These are phyloP conservation scores for Tuber brumale DNA, from an alignment of 495 filamentous ascomycete genomes.

Conservation along the genomic window DNA sequence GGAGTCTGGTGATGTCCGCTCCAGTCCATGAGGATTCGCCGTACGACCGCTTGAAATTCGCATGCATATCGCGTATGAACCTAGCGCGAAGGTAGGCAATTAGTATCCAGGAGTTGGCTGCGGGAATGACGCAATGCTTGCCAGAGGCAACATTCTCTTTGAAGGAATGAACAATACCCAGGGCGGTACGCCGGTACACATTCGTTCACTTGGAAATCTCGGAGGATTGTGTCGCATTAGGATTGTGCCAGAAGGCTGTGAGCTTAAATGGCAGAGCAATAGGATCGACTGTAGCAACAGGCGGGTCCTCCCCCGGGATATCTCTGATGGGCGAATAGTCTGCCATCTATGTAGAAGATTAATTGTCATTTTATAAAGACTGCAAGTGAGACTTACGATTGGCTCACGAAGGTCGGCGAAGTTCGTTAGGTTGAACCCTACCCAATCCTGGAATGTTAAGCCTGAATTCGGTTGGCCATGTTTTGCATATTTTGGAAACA, in stretches of 20 bases:
- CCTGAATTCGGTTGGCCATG: too few species aligned
- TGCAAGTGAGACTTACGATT: constrained; percentile 2
- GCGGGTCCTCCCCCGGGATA: constrained; percentile 10
- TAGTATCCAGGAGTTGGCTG: constrained; percentile 3
- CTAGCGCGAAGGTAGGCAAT: too few species aligned
- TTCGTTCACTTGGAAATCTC: constrained; percentile 17
- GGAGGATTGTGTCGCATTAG: constrained; percentile 14
- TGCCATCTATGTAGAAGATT: constrained; percentile 10
- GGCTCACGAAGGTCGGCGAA: constrained; percentile 16
- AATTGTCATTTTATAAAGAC: background rate
- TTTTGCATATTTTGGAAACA: too few species aligned
- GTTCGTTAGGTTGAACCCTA: too few species aligned
- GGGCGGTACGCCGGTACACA: constrained; percentile 5
- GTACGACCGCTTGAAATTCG: too few species aligned
- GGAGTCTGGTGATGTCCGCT: constrained; percentile 10
- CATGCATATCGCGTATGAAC: too few species aligned
- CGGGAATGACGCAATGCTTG: background rate
- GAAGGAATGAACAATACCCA: constrained; percentile 10
- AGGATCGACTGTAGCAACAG: constrained; percentile 17
- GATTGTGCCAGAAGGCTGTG: constrained; percentile 17
- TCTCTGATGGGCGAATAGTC: constrained; percentile 13
- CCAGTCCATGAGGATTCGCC: constrained; percentile 1
- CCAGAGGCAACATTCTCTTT: background rate
- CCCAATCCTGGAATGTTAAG: too few species aligned
- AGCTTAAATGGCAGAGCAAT: constrained; percentile 14